These are phyloP conservation scores for Luffa acutangula DNA, from an alignment of 306 rosid genomes.

Conservation along the genomic window DNA sequence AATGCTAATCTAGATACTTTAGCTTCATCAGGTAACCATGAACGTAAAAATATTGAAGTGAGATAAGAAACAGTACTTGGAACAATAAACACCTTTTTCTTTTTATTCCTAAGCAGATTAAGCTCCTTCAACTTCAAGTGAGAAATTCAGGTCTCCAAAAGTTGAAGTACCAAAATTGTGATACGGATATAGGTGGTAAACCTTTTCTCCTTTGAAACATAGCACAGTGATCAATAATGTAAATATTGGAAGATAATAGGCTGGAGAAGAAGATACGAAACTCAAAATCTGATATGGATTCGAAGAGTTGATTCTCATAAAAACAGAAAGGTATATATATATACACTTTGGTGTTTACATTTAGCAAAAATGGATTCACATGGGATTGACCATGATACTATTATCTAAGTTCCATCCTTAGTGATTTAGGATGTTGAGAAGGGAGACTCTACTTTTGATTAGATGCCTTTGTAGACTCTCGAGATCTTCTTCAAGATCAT, in stretches of 20 bases:
- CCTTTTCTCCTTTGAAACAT: neutral
- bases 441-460: conserved; percentile 24
- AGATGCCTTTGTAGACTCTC: conserved; percentile 17
- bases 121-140: neutral
- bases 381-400: neutral
- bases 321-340: neutral
- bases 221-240: neutral
- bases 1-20: neutral
- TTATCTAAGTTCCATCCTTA: neutral
- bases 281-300: neutral
- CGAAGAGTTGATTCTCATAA: neutral
- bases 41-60: neutral
- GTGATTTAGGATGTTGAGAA: conserved; percentile 25
- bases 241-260: neutral
- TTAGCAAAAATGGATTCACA: neutral
- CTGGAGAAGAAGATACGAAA: neutral
- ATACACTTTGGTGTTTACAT: neutral
- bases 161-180: neutral
- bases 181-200: neutral
- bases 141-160: neutral
- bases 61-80: neutral
- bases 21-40: neutral
- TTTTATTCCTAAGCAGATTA: neutral
- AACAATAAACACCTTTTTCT: neutral
- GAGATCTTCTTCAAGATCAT: conserved; percentile 15